Percentiles rank a stretch among this genome's conserved stretches.
Conservation (phyloP, 2,329 filamentous ascomycete species). For the Calonectria henricotiae region DNA sequence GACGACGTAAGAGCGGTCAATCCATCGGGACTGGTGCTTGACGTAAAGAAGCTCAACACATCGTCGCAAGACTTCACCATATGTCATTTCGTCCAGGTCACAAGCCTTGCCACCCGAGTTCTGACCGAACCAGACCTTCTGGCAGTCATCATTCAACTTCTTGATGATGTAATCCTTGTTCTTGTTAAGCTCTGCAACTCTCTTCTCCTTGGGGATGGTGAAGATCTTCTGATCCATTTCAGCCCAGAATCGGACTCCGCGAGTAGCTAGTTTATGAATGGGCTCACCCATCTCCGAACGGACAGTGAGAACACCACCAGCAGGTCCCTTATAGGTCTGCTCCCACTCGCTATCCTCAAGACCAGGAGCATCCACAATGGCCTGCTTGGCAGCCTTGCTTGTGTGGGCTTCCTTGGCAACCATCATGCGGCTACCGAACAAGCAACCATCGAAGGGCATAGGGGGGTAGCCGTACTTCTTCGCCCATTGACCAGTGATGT, state of each 20-base stretch:
- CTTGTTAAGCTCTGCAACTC: constrained; percentile 89
- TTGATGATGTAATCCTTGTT: constrained; percentile 93
- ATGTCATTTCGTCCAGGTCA: constrained; percentile 97
- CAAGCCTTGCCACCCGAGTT: constrained; percentile 86
- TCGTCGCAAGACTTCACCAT: constrained; percentile 87
- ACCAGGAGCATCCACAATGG: constrained; percentile 89
- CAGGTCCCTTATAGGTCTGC: constrained; percentile 91
- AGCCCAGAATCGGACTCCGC: constrained; percentile 96
- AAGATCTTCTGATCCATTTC: constrained; percentile 99
- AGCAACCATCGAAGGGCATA: constrained; percentile 94
- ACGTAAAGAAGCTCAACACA: constrained; percentile 94
- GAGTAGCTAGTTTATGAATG: constrained; percentile 98
- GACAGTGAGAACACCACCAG: constrained; percentile 96
- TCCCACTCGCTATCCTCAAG: constrained; percentile 90
- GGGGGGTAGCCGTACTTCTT: constrained; percentile 87
- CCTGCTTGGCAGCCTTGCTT: constrained; percentile 88
- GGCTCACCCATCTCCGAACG: constrained; percentile 99
- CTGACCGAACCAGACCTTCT: constrained; percentile 96
- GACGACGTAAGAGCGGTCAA: constrained; percentile 85
- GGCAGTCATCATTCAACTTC: constrained; percentile 96
- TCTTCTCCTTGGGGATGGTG: constrained; percentile 94
- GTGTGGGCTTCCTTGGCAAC: constrained; percentile 93
- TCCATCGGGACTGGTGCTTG: constrained; percentile 92
- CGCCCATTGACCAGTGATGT: constrained; percentile 92
- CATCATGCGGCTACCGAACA: constrained; percentile 96